Evolutionary conservation across 2,329 filamentous ascomycete genomes (phyloP).

Genomic region (Chaetothyriales sp.): DNA sequence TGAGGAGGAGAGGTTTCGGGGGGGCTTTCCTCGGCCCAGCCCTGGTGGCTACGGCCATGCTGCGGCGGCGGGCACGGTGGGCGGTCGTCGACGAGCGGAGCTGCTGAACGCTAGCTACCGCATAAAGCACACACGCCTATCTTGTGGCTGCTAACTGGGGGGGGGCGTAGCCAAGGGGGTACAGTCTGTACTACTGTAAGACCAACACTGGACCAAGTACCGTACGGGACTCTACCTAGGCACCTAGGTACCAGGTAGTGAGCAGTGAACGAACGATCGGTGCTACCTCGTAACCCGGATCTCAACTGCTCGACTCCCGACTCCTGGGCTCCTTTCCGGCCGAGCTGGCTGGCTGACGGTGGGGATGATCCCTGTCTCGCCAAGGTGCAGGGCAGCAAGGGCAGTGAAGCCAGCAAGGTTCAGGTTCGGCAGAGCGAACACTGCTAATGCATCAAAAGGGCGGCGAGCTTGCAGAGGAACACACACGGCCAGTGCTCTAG

Average conservation of each 20-base stretch:
- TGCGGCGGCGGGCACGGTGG: not conserved
- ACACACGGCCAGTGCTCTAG: not conserved
- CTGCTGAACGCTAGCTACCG: not conserved
- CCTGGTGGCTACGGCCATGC: not conserved
- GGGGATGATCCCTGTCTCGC: not conserved
- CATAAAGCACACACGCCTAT: not conserved
- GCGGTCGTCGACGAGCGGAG: not conserved
- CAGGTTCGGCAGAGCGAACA: not conserved
- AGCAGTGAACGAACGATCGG: too few species aligned
- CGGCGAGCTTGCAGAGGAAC: not conserved
- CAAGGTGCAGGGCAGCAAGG: not conserved
- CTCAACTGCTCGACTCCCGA: too few species aligned
- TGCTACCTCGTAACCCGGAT: too few species aligned
- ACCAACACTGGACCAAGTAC: not conserved
- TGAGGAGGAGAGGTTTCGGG: constrained; percentile 11
- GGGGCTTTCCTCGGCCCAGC: constrained; percentile 8
- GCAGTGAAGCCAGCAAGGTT: not conserved
- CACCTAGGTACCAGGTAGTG: too few species aligned
- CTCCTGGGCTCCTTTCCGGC: not conserved
- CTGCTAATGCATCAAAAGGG: not conserved
- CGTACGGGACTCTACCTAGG: too few species aligned
- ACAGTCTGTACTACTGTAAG: not conserved
- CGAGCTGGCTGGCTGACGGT: not conserved
- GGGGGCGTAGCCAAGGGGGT: not conserved
- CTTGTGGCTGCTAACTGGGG: not conserved